A percentile compares a stretch with the other conserved stretches of the same genome.
Conservation (phyloP, 192 early-diverging fungal genomes). For the Coemansia sp. region DNA sequence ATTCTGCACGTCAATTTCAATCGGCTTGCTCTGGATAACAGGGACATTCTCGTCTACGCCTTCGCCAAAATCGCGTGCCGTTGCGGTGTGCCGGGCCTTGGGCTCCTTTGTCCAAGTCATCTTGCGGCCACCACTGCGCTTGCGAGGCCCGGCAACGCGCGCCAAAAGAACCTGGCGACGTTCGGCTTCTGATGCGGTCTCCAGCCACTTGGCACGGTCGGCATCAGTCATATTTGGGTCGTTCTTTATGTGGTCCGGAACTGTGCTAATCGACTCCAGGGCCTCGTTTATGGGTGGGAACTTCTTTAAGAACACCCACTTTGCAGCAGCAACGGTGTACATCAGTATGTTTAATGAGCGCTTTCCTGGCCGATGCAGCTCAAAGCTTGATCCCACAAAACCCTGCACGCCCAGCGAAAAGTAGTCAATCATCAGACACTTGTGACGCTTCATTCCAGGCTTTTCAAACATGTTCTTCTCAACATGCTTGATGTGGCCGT, state of each 20-base stretch:
- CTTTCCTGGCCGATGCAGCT: slow-evolving; percentile 65
- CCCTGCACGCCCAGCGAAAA: slow-evolving; percentile 75
- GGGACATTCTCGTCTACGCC: slow-evolving; percentile 45
- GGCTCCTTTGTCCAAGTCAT: slow-evolving; percentile 46
- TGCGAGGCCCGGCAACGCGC: slow-evolving; percentile 37
- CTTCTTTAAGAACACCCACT: slow-evolving; percentile 64
- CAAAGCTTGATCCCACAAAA: slow-evolving; percentile 70
- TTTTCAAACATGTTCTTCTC: slow-evolving; percentile 55
- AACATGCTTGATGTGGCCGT: slow-evolving; percentile 65
- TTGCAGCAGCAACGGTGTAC: slow-evolving; percentile 62
- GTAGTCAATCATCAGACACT: slow-evolving; percentile 70
- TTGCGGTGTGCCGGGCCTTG: slow-evolving; percentile 35
- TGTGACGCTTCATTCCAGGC: slow-evolving; percentile 50
- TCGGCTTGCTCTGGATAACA: slow-evolving; percentile 59
- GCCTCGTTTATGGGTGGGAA: slow-evolving; percentile 65
- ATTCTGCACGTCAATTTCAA: slow-evolving; percentile 74
- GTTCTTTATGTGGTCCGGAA: slow-evolving; percentile 52
- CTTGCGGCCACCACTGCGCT: slow-evolving; percentile 41
- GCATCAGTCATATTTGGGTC: slow-evolving; percentile 44
- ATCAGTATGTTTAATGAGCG: slow-evolving; percentile 66
- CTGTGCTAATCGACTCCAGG: slow-evolving; percentile 60
- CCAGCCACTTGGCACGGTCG: slow-evolving; percentile 36
- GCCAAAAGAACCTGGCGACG: slow-evolving; percentile 41
- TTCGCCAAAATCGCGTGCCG: slow-evolving; percentile 44
- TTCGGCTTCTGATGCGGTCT: slow-evolving; percentile 31